Conservation (phyloP, 2,329 filamentous ascomycete genomes). For the Rugonectria rugulosa region DNA sequence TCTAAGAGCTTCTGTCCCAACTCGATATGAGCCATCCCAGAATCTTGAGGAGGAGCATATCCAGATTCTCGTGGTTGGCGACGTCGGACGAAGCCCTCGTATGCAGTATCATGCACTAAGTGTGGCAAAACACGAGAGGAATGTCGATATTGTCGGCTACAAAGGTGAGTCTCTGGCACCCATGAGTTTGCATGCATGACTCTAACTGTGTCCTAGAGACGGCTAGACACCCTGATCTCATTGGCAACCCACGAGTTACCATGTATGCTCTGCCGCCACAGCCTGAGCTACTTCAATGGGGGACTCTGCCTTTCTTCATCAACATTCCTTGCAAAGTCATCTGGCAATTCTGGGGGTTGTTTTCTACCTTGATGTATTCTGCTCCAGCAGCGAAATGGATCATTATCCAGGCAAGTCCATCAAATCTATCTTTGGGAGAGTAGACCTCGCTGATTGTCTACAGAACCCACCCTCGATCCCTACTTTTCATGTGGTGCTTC, state of each 20-base stretch:
- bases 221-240: conserved; percentile 78
- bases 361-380: conserved; percentile 74
- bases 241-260: conserved; percentile 71
- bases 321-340: conserved; percentile 85
- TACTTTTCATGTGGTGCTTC: conserved; percentile 77
- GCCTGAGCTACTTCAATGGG: conserved; percentile 72
- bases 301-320: conserved; percentile 77
- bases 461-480: conserved; percentile 97
- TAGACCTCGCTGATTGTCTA: too few relatives aligned
- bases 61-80: conserved; percentile 90
- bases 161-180: conserved; percentile 60
- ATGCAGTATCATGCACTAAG: conserved; percentile 99
- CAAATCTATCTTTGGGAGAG: too few relatives aligned
- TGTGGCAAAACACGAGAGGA: conserved; percentile 80
- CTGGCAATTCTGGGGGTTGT: conserved; percentile 79
- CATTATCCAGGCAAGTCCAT: conserved; percentile 71
- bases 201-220: conserved; percentile 65
- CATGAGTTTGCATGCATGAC: conserved; percentile 1
- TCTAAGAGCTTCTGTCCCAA: conserved; percentile 42
- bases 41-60: conserved; percentile 55
- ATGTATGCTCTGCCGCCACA: conserved; percentile 75
- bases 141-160: conserved; percentile 89
- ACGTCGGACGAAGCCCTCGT: conserved; percentile 93
- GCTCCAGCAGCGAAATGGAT: conserved; percentile 83
- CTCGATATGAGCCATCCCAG: conserved; percentile 45